phyloP scores from a whole-genome alignment of 1,284 basidiomycete genomes.

The Cutaneotrichosporon cavernicola region DNA sequence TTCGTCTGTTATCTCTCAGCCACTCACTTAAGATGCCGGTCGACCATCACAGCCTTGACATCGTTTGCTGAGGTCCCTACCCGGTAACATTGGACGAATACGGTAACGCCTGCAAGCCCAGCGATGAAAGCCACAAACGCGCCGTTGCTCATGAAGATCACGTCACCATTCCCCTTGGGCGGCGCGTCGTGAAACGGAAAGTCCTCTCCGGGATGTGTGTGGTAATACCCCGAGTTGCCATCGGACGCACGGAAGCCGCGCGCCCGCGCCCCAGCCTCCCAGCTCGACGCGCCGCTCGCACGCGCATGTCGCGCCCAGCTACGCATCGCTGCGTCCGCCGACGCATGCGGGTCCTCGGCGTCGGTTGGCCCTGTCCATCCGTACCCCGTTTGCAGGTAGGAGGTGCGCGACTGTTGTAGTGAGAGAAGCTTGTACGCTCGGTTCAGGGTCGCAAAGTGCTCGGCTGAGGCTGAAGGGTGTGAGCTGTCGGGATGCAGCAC shows the following conservation, averaged over 20 bases:
- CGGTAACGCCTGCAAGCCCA: slow-evolving; percentile 11
- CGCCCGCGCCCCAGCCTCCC: slow-evolving; percentile 19
- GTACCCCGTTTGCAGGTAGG: slow-evolving; percentile 45
- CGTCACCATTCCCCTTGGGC: slow-evolving; percentile 16
- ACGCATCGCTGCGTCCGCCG: slow-evolving; percentile 32
- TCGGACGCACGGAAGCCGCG: slow-evolving; percentile 34
- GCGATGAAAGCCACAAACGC: slow-evolving; percentile 21
- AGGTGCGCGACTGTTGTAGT: slow-evolving; percentile 30
- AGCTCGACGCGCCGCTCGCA: slow-evolving; percentile 34
- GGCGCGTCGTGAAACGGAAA: slow-evolving; percentile 20
- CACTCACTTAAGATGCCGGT: slow-evolving; percentile 45
- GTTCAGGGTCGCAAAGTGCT: slow-evolving; percentile 47
- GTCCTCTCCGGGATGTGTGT: slow-evolving; percentile 15
- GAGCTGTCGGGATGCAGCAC: slow-evolving; percentile 52
- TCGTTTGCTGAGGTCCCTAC: slow-evolving; percentile 30
- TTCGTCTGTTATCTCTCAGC: background rate
- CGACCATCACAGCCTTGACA: slow-evolving; percentile 34
- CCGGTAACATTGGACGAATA: slow-evolving; percentile 18
- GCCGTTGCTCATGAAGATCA: slow-evolving; percentile 24
- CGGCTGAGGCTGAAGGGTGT: slow-evolving; percentile 48
- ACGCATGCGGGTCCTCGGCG: slow-evolving; percentile 8
- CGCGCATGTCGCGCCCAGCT: slow-evolving; percentile 36
- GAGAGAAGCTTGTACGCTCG: slow-evolving; percentile 51
- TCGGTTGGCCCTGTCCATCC: slow-evolving; percentile 36
- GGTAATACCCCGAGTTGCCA: slow-evolving; percentile 22